These are phyloP conservation scores for Funneliformis caledonium DNA, from an alignment of 371 early-diverging fungal genomes.

Conservation along the genomic window DNA sequence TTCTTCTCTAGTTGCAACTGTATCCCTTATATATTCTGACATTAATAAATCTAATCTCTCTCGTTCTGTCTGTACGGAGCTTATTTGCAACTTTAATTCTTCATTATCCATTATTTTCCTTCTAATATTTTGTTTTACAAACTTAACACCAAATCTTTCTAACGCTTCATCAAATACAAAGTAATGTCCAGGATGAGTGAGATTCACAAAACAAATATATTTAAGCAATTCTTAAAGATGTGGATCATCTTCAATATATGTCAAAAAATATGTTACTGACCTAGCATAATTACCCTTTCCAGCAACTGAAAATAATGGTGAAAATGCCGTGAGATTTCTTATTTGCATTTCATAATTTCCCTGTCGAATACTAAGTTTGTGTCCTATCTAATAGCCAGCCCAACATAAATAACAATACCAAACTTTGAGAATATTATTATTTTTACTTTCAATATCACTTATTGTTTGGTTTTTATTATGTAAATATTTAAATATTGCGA, in stretches of 20 bases:
- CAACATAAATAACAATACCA: too few species aligned
- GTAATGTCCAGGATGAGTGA: neutral
- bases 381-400: too few species aligned
- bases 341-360: too few species aligned
- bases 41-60: neutral
- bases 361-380: too few species aligned
- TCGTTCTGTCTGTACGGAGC: neutral
- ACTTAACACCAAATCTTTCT: neutral
- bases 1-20: too few species aligned
- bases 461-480: neutral
- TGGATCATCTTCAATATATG: neutral
- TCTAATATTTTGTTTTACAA: neutral
- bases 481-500: slow-evolving; percentile 19
- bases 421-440: too few species aligned
- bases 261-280: too few species aligned
- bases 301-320: too few species aligned
- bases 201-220: neutral
- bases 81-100: slow-evolving; percentile 11
- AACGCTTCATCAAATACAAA: slow-evolving; percentile 7
- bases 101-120: neutral
- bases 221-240: slow-evolving; percentile 12
- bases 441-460: neutral
- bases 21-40: neutral
- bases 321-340: too few species aligned
- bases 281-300: too few species aligned